Base-by-base conservation (phyloP, 192 early-diverging fungal species). In the Coemansia nantahalensis region DNA sequence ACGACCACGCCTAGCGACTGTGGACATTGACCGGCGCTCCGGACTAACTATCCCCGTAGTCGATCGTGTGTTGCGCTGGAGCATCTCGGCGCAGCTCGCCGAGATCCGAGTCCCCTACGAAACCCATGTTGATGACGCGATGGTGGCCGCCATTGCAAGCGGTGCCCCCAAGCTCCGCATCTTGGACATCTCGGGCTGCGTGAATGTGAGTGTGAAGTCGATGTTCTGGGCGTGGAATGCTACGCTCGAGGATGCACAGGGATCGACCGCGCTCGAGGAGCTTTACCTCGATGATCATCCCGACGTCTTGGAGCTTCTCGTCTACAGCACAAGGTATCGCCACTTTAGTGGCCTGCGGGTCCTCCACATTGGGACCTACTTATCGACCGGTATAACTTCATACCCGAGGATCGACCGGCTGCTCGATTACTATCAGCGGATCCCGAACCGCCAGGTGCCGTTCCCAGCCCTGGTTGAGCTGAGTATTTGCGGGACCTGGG, bases 101-200 rank as follows among this genome's bases (percentile, higher is more conserved):
- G 47, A 28, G 15, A 48, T 66, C 24, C 48, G 46, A 18, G 31
- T 74, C 5, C 70, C 70, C 9, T 66, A 74, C 33, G 43, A 54
- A 24, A 8, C 21, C 17, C 45, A 35, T 13, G 21, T 74, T 16
- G 47, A 26, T 0, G 39, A 55, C 48, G 39, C 15, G 0, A 42
- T 45, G 18, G 54, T 74, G 18, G 38, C 17, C 6, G 46, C 50
- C 5, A 62, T 74, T 18, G 62, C 54, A 3, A 32, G 51, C 12
- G 37, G 23, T 8, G 51, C 32, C 5, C 59, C 63, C 2, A 17
- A 15, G n/a, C 59, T 74, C n/a, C 58, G 63, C 19, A 31, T 56
- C 11, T 51, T 74, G 21, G 70, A 74, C 33, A 74, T 74, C 31
- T 74, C 70, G 3, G 70, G 70, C n/a, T 74, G 70, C 28, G 43